Base-by-base conservation (phyloP, 75 land plant species). In the Larix kaempferi region DNA sequence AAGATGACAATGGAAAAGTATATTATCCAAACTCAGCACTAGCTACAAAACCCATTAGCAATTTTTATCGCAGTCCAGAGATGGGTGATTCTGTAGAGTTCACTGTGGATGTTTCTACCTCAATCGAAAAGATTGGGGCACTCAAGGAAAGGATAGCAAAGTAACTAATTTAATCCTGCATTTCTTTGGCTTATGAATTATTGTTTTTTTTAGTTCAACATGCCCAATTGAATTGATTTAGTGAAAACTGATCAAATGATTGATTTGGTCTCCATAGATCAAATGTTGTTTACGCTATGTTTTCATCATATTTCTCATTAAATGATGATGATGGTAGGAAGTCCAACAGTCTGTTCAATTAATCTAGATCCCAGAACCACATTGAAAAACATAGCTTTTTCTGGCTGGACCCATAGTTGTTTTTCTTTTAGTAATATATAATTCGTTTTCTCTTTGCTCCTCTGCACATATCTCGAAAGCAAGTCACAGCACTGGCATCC, bases 401-500 rank as follows among this genome's bases (percentile, higher is more conserved):
- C 56, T 3, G 5, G 14, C 57, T 73, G 72, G 8, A 3, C 37
- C 2, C 19, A 52, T 10, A 7, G 6, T 15, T 69, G n/a, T 69
- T 33, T 25, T 2, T 15, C 19, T 25, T 13, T 17, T 7, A 21
- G 14, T 69, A 27, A n/a, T n/a, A 7, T 62, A 25, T 10, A 62
- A 25, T 12, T 25, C 12, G 2, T 62, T 6, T 37, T 21, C 19
- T 13, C 14, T 37, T 17, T 7, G 11, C 29, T 76, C 16, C 16
- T 11, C 77, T 64, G n/a, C 90, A 92, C 91, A 79, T 91, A 92
- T 76, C 44, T 93, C n/a, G 89, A 88, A 29, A 81, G 84, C 80
- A 92, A 92, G 82, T 86, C 87, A 12, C 85, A 84, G 39, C 89
- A 88, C 35, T 94, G 97, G 97, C 78, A 81, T 55, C 91, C 87